These are phyloP conservation scores for Penicillium vulpinum DNA, from an alignment of 2,329 filamentous ascomycete genomes.

Conservation along the genomic window DNA sequence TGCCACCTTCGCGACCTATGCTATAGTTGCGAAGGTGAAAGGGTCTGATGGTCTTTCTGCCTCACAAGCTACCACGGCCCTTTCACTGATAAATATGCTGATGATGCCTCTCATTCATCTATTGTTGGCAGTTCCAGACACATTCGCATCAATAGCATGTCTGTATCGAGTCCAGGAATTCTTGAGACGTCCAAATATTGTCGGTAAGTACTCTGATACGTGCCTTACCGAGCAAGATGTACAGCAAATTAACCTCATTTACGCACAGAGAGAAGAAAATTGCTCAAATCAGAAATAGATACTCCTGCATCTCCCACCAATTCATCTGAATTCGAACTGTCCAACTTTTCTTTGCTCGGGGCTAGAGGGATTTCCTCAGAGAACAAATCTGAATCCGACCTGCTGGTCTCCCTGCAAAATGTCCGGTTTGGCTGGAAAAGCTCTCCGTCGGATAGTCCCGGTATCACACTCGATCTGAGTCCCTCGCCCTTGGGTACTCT, in stretches of 20 bases:
- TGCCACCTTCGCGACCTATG: constrained; percentile 21
- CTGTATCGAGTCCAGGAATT: constrained; percentile 37
- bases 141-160: constrained; percentile 42
- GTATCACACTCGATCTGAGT: constrained; percentile 1
- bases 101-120: constrained; percentile 40
- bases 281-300: background rate
- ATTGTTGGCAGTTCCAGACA: constrained; percentile 38
- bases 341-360: background rate
- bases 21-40: constrained; percentile 8
- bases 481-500: constrained; percentile 30
- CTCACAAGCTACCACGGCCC: constrained; percentile 40
- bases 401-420: constrained; percentile 8
- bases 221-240: background rate
- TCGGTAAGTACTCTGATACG: constrained; percentile 8
- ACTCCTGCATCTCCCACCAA: background rate
- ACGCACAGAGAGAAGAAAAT: background rate
- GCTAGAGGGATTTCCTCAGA: background rate
- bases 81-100: constrained; percentile 42
- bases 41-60: constrained; percentile 32
- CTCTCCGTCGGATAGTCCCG: background rate
- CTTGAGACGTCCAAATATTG: constrained; percentile 17
- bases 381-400: background rate
- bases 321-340: background rate
- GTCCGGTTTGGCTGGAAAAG: constrained; percentile 10
- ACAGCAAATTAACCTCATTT: background rate